Conservation (phyloP, 2,329 filamentous ascomycete genomes). For the Neofusicoccum cordaticola region DNA sequence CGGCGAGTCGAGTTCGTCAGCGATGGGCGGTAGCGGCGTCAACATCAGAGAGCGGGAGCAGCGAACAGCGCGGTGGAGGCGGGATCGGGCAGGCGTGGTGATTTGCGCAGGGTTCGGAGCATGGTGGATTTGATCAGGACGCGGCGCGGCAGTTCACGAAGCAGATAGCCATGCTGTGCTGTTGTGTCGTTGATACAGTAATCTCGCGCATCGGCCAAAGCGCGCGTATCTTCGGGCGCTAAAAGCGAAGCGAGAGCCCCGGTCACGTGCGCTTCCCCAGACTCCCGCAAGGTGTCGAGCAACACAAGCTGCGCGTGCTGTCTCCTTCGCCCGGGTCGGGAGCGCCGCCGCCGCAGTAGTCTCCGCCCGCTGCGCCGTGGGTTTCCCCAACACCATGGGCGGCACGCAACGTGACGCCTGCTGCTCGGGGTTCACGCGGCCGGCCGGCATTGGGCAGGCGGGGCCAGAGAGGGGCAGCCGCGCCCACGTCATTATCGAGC, state of each 20-base stretch:
- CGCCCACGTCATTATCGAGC: slow-evolving; percentile 15
- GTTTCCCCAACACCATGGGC: neutral
- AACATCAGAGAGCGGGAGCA: slow-evolving; percentile 2
- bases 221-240: slow-evolving; percentile 10
- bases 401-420: neutral
- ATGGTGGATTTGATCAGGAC: slow-evolving; percentile 10
- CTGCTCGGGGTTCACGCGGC: neutral
- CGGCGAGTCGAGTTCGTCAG: slow-evolving; percentile 4
- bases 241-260: neutral
- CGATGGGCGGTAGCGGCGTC: neutral
- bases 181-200: slow-evolving; percentile 7
- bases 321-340: neutral
- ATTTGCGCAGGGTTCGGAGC: neutral
- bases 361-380: too few relatives aligned
- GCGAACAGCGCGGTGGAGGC: neutral
- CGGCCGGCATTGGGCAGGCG: neutral
- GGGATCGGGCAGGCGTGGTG: neutral
- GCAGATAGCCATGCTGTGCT: slow-evolving; percentile 1
- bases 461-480: slow-evolving; percentile 10
- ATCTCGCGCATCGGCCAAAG: neutral
- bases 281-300: neutral
- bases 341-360: neutral
- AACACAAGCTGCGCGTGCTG: neutral
- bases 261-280: neutral
- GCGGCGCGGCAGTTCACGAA: neutral